Percentiles rank a stretch among this genome's conserved stretches.
These are phyloP conservation scores for Magnolia kwangsiensis DNA, from an alignment of 164 flowering plant species.

Conservation along the genomic window DNA sequence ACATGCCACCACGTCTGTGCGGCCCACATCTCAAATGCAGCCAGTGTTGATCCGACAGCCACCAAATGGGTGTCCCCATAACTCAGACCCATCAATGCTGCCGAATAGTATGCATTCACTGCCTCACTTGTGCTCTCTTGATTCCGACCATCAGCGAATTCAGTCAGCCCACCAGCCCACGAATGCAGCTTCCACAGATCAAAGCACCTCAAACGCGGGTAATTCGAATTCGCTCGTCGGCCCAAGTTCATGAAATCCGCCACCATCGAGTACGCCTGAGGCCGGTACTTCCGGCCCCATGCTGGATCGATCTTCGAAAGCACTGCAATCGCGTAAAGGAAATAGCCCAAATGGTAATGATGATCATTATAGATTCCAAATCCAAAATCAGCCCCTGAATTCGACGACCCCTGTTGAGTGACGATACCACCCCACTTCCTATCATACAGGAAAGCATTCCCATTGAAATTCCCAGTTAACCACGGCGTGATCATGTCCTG, in stretches of 20 bases:
- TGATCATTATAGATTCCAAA: conserved; percentile 90
- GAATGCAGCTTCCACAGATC: conserved; percentile 87
- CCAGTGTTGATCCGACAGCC: conserved; percentile 63
- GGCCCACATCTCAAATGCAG: conserved; percentile 65
- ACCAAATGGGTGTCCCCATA: conserved; percentile 80
- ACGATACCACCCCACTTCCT: conserved; percentile 86
- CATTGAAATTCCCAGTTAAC: conserved; percentile 69
- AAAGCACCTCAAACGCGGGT: conserved; percentile 72
- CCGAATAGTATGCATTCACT: conserved; percentile 81
- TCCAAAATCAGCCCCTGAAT: conserved; percentile 85
- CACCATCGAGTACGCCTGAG: conserved; percentile 74
- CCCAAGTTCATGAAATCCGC: conserved; percentile 79
- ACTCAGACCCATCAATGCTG: conserved; percentile 85
- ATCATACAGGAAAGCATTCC: conserved; percentile 82
- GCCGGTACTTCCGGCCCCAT: conserved; percentile 83
- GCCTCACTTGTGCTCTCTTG: conserved; percentile 94
- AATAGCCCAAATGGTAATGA: conserved; percentile 86
- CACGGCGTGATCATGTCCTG: conserved; percentile 73
- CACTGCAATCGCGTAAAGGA: conserved; percentile 79
- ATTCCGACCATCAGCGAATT: conserved; percentile 77
- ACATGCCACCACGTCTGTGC: conserved; percentile 93
- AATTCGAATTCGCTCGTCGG: conserved; percentile 30
- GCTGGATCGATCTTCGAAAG: conserved; percentile 74
- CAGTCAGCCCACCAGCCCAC: conserved; percentile 88
- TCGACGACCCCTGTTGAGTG: conserved; percentile 58